These are phyloP conservation scores for Aspergillus aculeatus DNA, from an alignment of 2,329 filamentous ascomycete species.

Conservation along the genomic window DNA sequence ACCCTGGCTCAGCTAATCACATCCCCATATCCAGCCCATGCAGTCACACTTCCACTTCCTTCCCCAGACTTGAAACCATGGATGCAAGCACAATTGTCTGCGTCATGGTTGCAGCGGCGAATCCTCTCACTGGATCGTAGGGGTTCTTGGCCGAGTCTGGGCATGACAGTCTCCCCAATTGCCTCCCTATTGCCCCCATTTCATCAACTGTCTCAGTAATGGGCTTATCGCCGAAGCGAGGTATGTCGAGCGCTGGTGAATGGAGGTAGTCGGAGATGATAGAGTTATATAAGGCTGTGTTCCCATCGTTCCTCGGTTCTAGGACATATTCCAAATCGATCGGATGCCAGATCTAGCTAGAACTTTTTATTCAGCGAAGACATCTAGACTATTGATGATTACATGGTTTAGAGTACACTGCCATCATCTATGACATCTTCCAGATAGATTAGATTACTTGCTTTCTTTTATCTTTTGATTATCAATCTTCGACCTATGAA, in stretches of 20 bases:
- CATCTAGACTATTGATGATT: not conserved
- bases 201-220: no score
- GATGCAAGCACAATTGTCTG: no score
- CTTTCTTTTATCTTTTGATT: not conserved
- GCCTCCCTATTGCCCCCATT: no score
- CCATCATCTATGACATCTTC: not conserved
- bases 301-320: not conserved
- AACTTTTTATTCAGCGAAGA: not conserved
- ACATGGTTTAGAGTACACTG: not conserved
- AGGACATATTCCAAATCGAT: not conserved
- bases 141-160: no score
- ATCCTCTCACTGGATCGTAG: no score
- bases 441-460: not conserved
- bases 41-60: no score
- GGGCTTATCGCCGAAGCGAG: not conserved
- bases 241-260: not conserved
- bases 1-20: no score
- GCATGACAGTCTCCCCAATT: no score
- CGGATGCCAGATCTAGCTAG: not conserved
- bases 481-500: not conserved
- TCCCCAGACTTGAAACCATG: no score
- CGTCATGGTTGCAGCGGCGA: no score
- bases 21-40: no score
- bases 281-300: not conserved
- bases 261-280: not conserved